Percentiles rank a stretch among this genome's conserved stretches.
These are phyloP conservation scores for Primulina eburnea DNA, from an alignment of 257 asterid genomes.

Conservation along the genomic window DNA sequence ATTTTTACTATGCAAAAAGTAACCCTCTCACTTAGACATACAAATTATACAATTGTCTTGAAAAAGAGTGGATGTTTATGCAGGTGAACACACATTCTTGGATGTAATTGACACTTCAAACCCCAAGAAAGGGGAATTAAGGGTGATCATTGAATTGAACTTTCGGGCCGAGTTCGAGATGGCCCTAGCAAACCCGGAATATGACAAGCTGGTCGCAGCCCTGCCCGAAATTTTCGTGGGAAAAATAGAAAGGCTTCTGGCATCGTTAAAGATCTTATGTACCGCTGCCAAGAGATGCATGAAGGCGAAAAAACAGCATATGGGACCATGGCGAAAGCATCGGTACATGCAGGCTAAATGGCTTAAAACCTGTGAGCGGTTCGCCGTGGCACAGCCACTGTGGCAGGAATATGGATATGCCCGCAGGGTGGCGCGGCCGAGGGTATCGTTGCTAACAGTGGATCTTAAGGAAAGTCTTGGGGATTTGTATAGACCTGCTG, in stretches of 20 bases:
- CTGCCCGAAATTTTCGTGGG: slow-evolving; percentile 43
- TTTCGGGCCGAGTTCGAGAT: slow-evolving; percentile 37
- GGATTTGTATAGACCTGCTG: background rate
- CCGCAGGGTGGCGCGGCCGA: background rate
- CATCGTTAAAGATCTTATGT: slow-evolving; percentile 38
- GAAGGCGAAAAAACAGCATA: slow-evolving; percentile 40
- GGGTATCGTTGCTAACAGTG: background rate
- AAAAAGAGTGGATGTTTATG: background rate
- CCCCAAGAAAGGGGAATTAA: slow-evolving; percentile 27
- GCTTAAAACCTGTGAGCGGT: slow-evolving; percentile 10
- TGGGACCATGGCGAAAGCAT: slow-evolving; percentile 51
- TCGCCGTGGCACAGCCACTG: background rate
- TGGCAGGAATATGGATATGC: background rate
- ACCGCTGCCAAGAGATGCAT: slow-evolving; percentile 38
- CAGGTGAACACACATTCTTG: slow-evolving; percentile 42
- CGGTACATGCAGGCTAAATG: slow-evolving; percentile 48
- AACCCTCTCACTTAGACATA: no score
- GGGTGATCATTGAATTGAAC: slow-evolving; percentile 39
- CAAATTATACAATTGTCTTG: background rate
- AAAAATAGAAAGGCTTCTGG: slow-evolving; percentile 31
- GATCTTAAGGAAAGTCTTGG: background rate
- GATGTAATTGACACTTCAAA: slow-evolving; percentile 25
- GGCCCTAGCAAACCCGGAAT: slow-evolving; percentile 31
- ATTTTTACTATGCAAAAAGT: no score
- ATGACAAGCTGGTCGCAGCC: slow-evolving; percentile 19